Percentiles rank a stretch among this genome's conserved stretches.
Conservation (phyloP, 495 filamentous ascomycete genomes). For the Tuber borchii region DNA sequence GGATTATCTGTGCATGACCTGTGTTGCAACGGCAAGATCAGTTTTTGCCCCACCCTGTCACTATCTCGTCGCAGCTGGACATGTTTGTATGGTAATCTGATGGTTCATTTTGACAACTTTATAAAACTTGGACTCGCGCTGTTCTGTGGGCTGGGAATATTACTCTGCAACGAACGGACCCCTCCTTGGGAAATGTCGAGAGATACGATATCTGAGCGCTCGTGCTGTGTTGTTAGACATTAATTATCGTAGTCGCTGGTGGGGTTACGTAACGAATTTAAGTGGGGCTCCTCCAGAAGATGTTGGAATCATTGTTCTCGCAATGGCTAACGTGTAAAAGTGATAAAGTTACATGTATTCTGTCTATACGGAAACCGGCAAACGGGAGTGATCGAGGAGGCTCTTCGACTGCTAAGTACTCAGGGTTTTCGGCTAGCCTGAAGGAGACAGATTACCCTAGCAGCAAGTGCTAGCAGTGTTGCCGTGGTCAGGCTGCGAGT, state of each 20-base stretch:
- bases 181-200: not conserved
- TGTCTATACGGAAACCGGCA: not conserved
- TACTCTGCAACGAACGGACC: not conserved
- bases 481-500: not conserved
- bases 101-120: not conserved
- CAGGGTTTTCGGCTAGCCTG: not conserved
- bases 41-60: no score
- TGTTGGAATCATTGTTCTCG: not conserved
- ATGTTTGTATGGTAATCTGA: not conserved
- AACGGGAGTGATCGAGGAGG: not conserved
- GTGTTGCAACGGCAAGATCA: no score
- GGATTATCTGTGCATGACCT: no score
- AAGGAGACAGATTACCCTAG: not conserved
- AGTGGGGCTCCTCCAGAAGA: not conserved
- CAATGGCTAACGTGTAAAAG: not conserved
- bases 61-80: no score
- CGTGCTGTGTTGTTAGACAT: not conserved
- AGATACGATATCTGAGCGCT: not conserved
- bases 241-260: not conserved
- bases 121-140: not conserved
- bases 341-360: not conserved
- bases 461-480: not conserved
- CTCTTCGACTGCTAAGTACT: not conserved
- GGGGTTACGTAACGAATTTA: not conserved
- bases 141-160: not conserved